A percentile compares a stretch with the other conserved stretches of the same genome.
Conservation (phyloP, 140 eudicot species). For the Oenanthe javanica region DNA sequence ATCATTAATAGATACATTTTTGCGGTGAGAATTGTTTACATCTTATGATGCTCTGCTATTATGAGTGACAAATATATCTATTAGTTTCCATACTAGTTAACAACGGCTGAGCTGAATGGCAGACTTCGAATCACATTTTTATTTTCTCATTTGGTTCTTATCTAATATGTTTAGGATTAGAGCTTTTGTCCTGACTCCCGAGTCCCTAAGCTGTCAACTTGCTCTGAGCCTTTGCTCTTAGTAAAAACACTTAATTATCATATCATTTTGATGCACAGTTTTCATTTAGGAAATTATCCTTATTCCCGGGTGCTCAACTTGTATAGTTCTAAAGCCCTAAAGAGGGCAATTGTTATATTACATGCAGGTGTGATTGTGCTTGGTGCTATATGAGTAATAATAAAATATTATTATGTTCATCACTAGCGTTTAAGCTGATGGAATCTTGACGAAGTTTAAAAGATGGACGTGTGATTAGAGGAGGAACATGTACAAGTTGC, state of each 20-base stretch:
- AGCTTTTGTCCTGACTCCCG: not conserved
- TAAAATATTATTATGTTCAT: too few species aligned
- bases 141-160: not conserved
- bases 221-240: not conserved
- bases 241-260: not conserved
- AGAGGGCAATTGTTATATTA: not conserved
- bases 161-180: not conserved
- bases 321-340: not conserved
- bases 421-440: not conserved
- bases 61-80: not conserved
- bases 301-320: not conserved
- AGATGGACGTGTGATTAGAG: not conserved
- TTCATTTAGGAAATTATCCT: not conserved
- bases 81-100: not conserved
- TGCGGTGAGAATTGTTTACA: constrained; percentile 16
- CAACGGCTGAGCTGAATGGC: not conserved
- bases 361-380: not conserved
- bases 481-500: not conserved
- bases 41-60: not conserved
- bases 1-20: constrained; percentile 18
- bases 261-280: not conserved
- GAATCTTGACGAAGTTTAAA: not conserved
- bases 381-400: not conserved
- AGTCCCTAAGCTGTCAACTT: not conserved
- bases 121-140: not conserved